Conservation (phyloP, 2,329 filamentous ascomycete species). For the Phaeosphaeriaceae sp. region DNA sequence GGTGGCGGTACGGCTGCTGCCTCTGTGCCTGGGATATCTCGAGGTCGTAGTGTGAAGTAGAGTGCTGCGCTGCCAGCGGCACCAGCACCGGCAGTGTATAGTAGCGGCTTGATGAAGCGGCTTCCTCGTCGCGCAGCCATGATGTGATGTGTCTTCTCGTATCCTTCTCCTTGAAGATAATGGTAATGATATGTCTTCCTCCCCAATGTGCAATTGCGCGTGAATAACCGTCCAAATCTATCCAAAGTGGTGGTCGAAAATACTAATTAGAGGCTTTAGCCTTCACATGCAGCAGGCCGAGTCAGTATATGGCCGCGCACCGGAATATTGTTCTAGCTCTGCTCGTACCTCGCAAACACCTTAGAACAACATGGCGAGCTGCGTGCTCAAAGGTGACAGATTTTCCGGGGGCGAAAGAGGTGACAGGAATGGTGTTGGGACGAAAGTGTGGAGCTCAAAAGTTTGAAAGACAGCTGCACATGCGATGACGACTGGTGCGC, state of each 20-base stretch:
- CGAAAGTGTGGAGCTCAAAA: constrained; percentile 24
- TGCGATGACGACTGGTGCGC: constrained; percentile 19
- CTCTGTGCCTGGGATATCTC: constrained; percentile 75
- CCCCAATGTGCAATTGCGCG: background rate
- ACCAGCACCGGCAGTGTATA: constrained; percentile 66
- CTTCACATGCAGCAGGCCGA: constrained; percentile 13
- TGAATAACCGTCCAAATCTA: background rate
- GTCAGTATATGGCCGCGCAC: constrained; percentile 26
- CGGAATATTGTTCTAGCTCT: constrained; percentile 8
- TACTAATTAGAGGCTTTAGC: constrained; percentile 18
- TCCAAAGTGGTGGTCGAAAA: background rate
- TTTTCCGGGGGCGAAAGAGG: constrained; percentile 16
- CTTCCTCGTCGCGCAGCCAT: constrained; percentile 48
- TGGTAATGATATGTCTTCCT: background rate
- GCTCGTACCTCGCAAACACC: constrained; percentile 17
- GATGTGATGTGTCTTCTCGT: constrained; percentile 12
- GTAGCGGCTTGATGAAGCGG: constrained; percentile 64
- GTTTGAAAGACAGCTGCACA: constrained; percentile 22
- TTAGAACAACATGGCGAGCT: constrained; percentile 23
- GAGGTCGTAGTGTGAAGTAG: constrained; percentile 72
- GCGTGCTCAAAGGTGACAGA: constrained; percentile 14
- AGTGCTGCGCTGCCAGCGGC: constrained; percentile 63
- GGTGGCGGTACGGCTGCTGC: constrained; percentile 74
- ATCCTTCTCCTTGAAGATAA: background rate
- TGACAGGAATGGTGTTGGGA: constrained; percentile 11